These are phyloP conservation scores for Rhodotorula paludigena DNA, from an alignment of 768 basidiomycete genomes.

Conservation along the genomic window DNA sequence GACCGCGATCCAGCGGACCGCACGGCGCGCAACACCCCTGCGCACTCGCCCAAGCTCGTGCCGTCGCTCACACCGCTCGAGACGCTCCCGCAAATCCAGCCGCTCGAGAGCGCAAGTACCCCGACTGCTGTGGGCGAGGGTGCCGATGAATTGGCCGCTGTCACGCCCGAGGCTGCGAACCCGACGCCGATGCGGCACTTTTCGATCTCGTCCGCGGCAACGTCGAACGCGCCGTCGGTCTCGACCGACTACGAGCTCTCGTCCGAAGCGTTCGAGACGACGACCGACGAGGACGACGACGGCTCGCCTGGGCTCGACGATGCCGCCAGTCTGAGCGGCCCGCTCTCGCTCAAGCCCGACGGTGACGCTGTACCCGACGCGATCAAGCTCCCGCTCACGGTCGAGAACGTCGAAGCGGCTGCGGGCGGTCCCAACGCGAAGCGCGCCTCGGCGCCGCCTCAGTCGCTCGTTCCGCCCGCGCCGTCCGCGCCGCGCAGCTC, in stretches of 20 bases:
- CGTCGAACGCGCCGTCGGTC: neutral
- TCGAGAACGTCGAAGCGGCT: neutral
- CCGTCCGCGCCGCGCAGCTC: neutral
- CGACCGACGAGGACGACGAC: conserved; percentile 30
- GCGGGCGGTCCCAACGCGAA: neutral
- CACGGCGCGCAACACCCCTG: conserved; percentile 43
- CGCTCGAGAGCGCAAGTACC: neutral
- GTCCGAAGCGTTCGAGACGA: conserved; percentile 26
- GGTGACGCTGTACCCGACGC: neutral
- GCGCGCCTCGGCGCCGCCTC: neutral
- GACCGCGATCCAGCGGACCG: conserved; percentile 7
- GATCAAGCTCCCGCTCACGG: conserved; percentile 1
- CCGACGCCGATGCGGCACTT: conserved; percentile 9
- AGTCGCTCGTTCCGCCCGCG: too few relatives aligned
- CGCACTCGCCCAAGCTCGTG: conserved; percentile 41
- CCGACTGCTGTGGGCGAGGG: too few relatives aligned
- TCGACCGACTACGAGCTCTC: conserved; percentile 11
- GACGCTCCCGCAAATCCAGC: conserved; percentile 2
- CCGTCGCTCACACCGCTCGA: neutral
- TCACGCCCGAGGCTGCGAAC: neutral
- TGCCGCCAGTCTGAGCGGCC: conserved; percentile 17
- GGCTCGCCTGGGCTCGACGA: conserved; percentile 7
- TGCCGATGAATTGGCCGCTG: neutral
- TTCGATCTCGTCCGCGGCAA: conserved; percentile 17
- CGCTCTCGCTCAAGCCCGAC: neutral